Evolutionary conservation across 2,329 filamentous ascomycete genomes (phyloP), one percentile per base, ranked within the genome.

Genomic region (Aspergillus viridinutans): DNA sequence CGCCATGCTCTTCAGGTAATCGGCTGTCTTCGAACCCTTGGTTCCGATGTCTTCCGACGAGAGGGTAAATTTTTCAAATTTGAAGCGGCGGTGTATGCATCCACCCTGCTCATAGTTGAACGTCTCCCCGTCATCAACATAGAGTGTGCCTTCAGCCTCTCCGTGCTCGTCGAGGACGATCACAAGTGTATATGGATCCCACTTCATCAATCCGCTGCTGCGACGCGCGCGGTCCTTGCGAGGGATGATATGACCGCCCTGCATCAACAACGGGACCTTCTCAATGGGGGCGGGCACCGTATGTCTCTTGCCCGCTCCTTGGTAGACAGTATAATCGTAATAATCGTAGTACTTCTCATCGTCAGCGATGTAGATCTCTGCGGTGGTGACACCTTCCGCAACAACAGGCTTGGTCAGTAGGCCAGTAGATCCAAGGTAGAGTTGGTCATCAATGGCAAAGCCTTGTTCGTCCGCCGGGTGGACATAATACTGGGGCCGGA

Each of bases 321-420:
- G 87, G 69, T 95, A 85, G 47, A 85, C 79, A 45, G 88, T 85
- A 77, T 91, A 97, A 67, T 90, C 90, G 71, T 94, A 95, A 78
- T 99, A 99, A 75, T 97, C 90, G 69, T 92, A 99, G 75, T 99
- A 97, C 53, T 89, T 83, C 73, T 95, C 90, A 57, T 88, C 84
- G 65, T 97, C 93, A 0, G 92, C 88, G 54, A 99, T 85, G 77
- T 95, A 97, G 56, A 99, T 84, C 21, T 92, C 87, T 0, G 87
- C 85, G 21, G 84, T 85, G 20, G 83, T 82, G 49, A 87, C 86
- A 61, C 86, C 89, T 74, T 96, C 86, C 25, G 87, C 84, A 1
- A 92, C 89, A 14, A 97, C 87, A 0, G 94, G 94, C 77, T 97
- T 97, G 43, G 86, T 90, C n/a, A 99, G 85, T 17, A 99, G 81